These are phyloP conservation scores for Pestalotiopsis sp. DNA, from an alignment of 2,329 filamentous ascomycete species.

Conservation along the genomic window DNA sequence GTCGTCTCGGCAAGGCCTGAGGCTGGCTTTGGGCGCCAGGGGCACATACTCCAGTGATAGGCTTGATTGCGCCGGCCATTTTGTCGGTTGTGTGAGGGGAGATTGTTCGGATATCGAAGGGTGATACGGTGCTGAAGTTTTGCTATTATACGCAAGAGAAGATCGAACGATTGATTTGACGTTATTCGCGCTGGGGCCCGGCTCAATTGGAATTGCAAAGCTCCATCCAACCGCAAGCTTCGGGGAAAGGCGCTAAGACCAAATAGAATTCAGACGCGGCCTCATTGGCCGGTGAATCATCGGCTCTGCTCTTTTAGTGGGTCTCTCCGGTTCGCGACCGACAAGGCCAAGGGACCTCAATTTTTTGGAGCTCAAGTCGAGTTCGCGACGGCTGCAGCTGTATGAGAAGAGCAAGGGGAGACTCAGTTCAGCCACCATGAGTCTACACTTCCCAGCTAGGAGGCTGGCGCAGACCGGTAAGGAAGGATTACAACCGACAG, in stretches of 20 bases:
- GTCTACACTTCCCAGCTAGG: conserved; percentile 63
- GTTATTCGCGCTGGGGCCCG: conserved; percentile 17
- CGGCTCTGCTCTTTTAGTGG: background rate
- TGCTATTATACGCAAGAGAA: conserved; percentile 2
- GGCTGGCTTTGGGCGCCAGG: conserved; percentile 17
- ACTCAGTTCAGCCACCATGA: conserved; percentile 53
- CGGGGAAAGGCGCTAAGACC: conserved; percentile 6
- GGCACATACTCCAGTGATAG: conserved; percentile 61
- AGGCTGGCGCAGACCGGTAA: conserved; percentile 64
- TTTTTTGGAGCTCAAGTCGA: conserved; percentile 14
- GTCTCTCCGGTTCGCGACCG: background rate
- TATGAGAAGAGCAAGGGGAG: background rate
- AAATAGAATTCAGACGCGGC: conserved; percentile 6
- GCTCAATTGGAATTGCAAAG: conserved; percentile 7
- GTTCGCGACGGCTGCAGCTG: conserved; percentile 7
- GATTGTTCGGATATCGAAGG: conserved; percentile 14
- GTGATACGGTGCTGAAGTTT: conserved; percentile 3
- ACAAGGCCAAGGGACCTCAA: conserved; percentile 1
- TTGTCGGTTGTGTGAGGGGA: conserved; percentile 14
- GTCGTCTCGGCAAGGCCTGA: background rate
- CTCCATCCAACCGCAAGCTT: conserved; percentile 2
- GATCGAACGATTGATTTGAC: conserved; percentile 14
- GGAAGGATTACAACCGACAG: conserved; percentile 19
- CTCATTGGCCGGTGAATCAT: conserved; percentile 8
- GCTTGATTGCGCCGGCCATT: conserved; percentile 49